Evolutionary conservation across 83 land plant genomes (phyloP).

Genomic region (Picea mariana): DNA sequence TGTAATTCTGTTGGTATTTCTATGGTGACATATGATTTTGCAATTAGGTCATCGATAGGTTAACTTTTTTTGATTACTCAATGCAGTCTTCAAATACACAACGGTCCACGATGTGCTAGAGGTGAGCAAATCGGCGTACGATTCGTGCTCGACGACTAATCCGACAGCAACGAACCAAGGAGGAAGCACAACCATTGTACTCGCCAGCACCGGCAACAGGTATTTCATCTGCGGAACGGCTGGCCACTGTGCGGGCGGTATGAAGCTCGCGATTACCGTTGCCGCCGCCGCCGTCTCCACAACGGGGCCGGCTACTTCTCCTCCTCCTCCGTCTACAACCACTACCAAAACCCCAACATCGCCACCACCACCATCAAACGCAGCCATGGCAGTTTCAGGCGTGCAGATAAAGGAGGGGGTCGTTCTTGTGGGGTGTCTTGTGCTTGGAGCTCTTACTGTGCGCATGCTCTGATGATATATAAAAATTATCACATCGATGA

Average conservation of each 20-base stretch:
- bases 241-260: constrained; percentile 51
- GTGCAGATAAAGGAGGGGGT: too few species aligned
- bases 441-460: too few species aligned
- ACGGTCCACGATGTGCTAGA: constrained; percentile 29
- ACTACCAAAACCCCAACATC: background rate
- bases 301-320: background rate
- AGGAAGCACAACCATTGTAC: constrained; percentile 39
- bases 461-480: too few species aligned
- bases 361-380: background rate
- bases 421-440: too few species aligned
- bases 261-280: constrained; percentile 51
- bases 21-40: background rate
- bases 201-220: constrained; percentile 29
- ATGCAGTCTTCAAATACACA: constrained; percentile 30
- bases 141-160: constrained; percentile 29
- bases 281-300: background rate
- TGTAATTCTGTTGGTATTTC: background rate
- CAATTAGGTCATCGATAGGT: background rate
- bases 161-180: background rate
- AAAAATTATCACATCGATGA: too few species aligned
- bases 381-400: background rate
- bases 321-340: background rate
- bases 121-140: constrained; percentile 35
- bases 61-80: background rate
- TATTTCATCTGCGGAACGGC: constrained; percentile 53